A percentile compares a stretch with the other conserved stretches of the same genome.
These are phyloP conservation scores for Fusarium coicis DNA, from an alignment of 2,329 filamentous ascomycete species.

Conservation along the genomic window DNA sequence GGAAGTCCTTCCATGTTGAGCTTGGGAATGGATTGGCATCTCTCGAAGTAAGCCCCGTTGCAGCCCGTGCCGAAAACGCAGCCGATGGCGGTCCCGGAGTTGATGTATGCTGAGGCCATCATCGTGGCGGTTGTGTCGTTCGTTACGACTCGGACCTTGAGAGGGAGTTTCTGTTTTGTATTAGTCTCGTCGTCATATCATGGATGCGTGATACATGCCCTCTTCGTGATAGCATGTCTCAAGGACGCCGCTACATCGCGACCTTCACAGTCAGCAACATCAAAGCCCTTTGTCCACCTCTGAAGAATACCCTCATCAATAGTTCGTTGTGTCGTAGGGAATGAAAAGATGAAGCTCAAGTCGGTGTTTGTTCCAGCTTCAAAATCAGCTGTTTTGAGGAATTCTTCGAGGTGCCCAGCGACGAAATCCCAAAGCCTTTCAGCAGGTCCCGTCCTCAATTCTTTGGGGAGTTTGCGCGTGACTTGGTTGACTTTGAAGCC, in stretches of 20 bases:
- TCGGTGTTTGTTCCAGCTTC: not conserved
- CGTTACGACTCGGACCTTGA: slow-evolving; percentile 91
- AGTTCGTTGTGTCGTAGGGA: slow-evolving; percentile 90
- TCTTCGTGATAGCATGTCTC: slow-evolving; percentile 76
- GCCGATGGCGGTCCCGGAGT: slow-evolving; percentile 89
- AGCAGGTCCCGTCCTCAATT: not conserved
- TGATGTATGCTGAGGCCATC: slow-evolving; percentile 95
- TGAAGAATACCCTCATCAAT: slow-evolving; percentile 93
- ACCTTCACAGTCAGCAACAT: slow-evolving; percentile 91
- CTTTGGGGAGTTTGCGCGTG: not conserved
- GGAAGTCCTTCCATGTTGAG: slow-evolving; percentile 89
- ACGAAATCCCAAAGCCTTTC: slow-evolving; percentile 9
- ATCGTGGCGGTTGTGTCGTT: slow-evolving; percentile 98
- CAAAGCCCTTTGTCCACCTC: slow-evolving; percentile 97
- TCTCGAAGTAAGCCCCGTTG: slow-evolving; percentile 98
- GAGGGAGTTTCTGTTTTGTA: slow-evolving; percentile 77
- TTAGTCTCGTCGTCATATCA: not conserved
- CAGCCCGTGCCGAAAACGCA: slow-evolving; percentile 99
- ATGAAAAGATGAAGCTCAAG: slow-evolving; percentile 90
- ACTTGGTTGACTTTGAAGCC: not conserved
- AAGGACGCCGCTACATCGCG: slow-evolving; percentile 89
- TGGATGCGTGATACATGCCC: not conserved
- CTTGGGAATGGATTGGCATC: slow-evolving; percentile 90
- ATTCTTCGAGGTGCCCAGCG: not conserved
- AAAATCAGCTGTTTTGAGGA: not conserved